A percentile compares a stretch with the other conserved stretches of the same genome.
These are phyloP conservation scores for Jacaranda mimosifolia DNA, from an alignment of 257 asterid genomes.

Conservation along the genomic window DNA sequence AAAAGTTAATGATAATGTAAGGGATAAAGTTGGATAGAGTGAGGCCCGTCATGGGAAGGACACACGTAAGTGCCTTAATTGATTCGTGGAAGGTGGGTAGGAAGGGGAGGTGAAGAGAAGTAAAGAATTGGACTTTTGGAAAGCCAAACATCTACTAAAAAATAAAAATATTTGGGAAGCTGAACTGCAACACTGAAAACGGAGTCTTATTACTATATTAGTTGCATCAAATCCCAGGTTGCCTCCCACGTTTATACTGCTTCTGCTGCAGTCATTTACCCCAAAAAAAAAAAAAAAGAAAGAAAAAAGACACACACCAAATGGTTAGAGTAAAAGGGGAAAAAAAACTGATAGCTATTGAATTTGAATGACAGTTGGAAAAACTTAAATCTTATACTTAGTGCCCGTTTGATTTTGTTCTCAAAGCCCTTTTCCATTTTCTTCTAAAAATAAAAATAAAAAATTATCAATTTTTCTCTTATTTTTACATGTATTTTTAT, in stretches of 20 bases:
- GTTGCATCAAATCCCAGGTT: constrained; percentile 44
- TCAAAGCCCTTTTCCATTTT: too few species aligned
- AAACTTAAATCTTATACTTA: too few species aligned
- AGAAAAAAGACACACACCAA: background rate
- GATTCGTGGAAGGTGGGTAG: constrained; percentile 26
- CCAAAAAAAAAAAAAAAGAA: too few species aligned
- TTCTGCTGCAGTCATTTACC: background rate
- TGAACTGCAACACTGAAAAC: background rate
- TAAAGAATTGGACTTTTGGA: background rate
- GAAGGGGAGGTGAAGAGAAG: constrained; percentile 9
- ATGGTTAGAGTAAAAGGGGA: background rate
- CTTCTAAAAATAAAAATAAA: too few species aligned
- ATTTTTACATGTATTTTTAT: too few species aligned
- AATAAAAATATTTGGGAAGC: constrained; percentile 5
- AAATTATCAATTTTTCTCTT: too few species aligned
- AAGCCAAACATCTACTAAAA: background rate
- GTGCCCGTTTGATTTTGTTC: too few species aligned
- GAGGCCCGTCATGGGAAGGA: background rate
- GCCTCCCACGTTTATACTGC: constrained; percentile 43
- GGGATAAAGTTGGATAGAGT: background rate
- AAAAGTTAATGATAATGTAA: background rate
- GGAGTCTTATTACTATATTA: background rate
- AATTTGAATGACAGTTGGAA: too few species aligned
- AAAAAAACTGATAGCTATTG: too few species aligned
- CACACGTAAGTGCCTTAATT: constrained; percentile 10